phyloP scores from a whole-genome alignment of 345 rosid species.

The Melaleuca alternifolia region DNA sequence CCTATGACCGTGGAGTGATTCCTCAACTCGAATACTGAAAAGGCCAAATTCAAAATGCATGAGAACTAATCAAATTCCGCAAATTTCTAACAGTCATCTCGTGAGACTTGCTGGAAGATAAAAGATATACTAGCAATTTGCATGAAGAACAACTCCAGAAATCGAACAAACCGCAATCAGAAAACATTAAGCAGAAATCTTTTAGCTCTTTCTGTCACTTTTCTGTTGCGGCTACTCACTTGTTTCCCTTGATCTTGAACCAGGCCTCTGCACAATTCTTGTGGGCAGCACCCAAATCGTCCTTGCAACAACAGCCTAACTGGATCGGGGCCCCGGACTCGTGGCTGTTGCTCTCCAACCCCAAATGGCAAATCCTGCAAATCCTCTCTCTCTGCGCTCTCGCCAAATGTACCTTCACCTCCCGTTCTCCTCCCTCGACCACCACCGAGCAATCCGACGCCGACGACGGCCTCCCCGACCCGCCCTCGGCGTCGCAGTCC shows the following conservation, averaged over 20 bases:
- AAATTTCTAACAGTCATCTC: not conserved
- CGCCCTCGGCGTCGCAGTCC: slow-evolving; percentile 14
- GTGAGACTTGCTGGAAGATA: not conserved
- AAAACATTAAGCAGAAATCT: not conserved
- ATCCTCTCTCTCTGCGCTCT: slow-evolving; percentile 45
- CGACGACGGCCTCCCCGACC: slow-evolving; percentile 48
- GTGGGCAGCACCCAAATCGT: slow-evolving; percentile 94
- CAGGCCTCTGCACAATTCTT: slow-evolving; percentile 92
- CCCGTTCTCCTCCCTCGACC: slow-evolving; percentile 26
- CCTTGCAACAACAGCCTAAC: slow-evolving; percentile 88
- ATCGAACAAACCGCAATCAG: not conserved
- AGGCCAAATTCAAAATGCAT: not conserved
- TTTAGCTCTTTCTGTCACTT: not conserved
- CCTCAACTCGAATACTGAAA: not conserved
- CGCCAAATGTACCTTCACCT: slow-evolving; percentile 29
- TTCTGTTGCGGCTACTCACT: slow-evolving; percentile 27
- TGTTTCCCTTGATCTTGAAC: slow-evolving; percentile 96
- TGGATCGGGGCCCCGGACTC: slow-evolving; percentile 61
- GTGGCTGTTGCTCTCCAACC: slow-evolving; percentile 51
- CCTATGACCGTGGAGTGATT: not conserved
- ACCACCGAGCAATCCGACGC: slow-evolving; percentile 57
- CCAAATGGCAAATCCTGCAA: slow-evolving; percentile 92
- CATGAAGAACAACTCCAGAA: not conserved
- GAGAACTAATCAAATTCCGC: not conserved
- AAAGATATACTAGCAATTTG: not conserved